Conservation (phyloP, 176 grass and related monocot genomes). For the Ensete ventricosum region DNA sequence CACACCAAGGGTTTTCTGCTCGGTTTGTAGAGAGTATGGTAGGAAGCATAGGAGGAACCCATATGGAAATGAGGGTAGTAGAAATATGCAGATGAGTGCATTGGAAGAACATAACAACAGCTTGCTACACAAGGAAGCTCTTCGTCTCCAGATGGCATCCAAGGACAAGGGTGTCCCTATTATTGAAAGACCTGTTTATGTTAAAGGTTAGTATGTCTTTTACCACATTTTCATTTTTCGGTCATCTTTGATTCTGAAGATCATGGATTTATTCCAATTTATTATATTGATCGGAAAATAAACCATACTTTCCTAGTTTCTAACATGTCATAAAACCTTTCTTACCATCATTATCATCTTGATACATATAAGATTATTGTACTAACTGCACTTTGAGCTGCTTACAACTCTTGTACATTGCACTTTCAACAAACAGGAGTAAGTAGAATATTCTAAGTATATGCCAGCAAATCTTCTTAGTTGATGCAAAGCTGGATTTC, state of each 20-base stretch:
- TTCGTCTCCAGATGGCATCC: slow-evolving; percentile 67
- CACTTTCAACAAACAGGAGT: no score
- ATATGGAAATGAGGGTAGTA: slow-evolving; percentile 96
- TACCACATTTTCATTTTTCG: neutral
- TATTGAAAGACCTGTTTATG: slow-evolving; percentile 60
- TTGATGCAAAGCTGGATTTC: no score
- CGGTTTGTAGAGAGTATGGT: slow-evolving; percentile 90
- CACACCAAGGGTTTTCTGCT: slow-evolving; percentile 89
- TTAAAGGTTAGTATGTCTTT: slow-evolving; percentile 57
- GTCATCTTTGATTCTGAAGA: neutral
- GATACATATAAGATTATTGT: no score
- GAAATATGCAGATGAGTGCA: slow-evolving; percentile 99
- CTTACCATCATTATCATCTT: no score
- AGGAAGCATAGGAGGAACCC: slow-evolving; percentile 94
- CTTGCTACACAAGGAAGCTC: slow-evolving; percentile 95
- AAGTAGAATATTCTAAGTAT: no score
- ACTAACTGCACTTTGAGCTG: no score
- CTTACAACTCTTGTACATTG: no score
- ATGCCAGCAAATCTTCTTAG: no score
- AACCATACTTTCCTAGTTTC: no score
- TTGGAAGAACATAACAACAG: slow-evolving; percentile 98
- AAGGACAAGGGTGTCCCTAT: slow-evolving; percentile 64
- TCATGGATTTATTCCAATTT: no score
- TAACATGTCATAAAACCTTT: no score
- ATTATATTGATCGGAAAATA: no score